Evolutionary conservation across 2,329 filamentous ascomycete genomes (phyloP), one percentile per base, ranked within the genome.

Genomic region (Sarocladiaceae sp.): DNA sequence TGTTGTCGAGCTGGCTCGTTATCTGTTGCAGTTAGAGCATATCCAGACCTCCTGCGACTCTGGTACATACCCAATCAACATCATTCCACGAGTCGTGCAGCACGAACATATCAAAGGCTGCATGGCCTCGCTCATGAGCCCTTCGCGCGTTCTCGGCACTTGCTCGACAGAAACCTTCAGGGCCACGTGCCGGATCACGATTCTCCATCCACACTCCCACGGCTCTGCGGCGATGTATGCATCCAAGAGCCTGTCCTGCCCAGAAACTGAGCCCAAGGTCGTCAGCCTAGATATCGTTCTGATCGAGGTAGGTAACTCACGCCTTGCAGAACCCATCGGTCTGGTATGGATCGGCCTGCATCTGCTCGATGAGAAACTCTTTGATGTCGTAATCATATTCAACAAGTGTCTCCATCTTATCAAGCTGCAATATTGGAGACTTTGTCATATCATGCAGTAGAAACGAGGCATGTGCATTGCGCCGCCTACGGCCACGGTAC

Each of bases 31-130:
- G 53, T 56, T 40, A 55, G 51, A 35, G 33, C 40, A 51, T 44
- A 18, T 47, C n/a, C 54, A 46, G 18, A 10, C 3, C 4, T 25
- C 3, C 13, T 18, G 26, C 23, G 3, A 42, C n/a, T 46, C 49
- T 33, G 39, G 12, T 23, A 61, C 78, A 53, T 69, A 87, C 86
- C 71, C 90, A 83, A 53, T 87, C 78, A 50, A 93, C 70, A 63
- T 95, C 90, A n/a, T 86, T 84, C 26, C 78, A 75, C 17, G 83
- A 79, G 52, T 87, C 86, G 57, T 87, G 83, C 25, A 93, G 73
- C 42, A 96, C 83, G 68, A 97, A 97, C 69, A 97, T 79, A 67
- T 97, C 94, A 66, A 95, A 96, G 13, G 87, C 44, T 22, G 44
- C 44, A 26, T 48, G 44, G 10, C 44, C 44, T 31, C 44, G 44